A percentile compares a stretch with the other conserved stretches of the same genome.
Evolutionary conservation across 768 basidiomycete genomes (phyloP).

Genomic region (Mycena kentingensis): DNA sequence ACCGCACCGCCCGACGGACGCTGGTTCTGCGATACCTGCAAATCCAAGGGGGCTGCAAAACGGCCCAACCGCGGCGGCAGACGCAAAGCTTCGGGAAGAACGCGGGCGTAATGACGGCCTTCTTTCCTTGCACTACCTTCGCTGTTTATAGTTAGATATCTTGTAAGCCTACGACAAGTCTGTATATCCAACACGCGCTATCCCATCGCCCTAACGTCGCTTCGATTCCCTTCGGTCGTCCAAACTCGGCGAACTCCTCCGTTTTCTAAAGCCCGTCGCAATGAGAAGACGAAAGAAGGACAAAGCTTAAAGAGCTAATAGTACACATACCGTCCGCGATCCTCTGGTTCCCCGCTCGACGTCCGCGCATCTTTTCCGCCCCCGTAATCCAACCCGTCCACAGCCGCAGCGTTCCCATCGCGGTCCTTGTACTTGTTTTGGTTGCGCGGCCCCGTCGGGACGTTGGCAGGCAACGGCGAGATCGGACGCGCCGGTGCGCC

Average conservation of each 20-base stretch:
- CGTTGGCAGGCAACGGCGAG: constrained; percentile 83
- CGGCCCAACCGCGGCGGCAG: constrained; percentile 56
- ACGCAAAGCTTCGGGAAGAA: constrained; percentile 37
- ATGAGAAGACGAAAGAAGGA: too few species aligned
- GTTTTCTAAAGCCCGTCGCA: too few species aligned
- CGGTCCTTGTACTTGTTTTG: constrained; percentile 91
- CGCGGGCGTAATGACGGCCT: not conserved
- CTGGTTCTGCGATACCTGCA: constrained; percentile 78
- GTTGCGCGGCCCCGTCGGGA: constrained; percentile 86
- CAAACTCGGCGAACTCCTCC: constrained; percentile 69
- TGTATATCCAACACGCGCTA: constrained; percentile 22
- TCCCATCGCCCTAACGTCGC: too few species aligned
- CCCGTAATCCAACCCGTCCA: constrained; percentile 88
- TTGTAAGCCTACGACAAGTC: not conserved
- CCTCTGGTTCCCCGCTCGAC: constrained; percentile 68
- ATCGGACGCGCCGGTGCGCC: constrained; percentile 70
- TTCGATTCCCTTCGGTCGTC: constrained; percentile 72
- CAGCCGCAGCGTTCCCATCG: constrained; percentile 81
- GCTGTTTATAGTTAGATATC: not conserved
- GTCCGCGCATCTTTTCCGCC: constrained; percentile 59
- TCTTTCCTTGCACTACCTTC: not conserved
- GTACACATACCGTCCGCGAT: constrained; percentile 57
- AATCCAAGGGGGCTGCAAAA: constrained; percentile 54
- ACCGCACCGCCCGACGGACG: constrained; percentile 63
- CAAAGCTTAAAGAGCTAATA: too few species aligned